phyloP scores from a whole-genome alignment of 2,329 filamentous ascomycete genomes.

The Aspergillus tamarii region DNA sequence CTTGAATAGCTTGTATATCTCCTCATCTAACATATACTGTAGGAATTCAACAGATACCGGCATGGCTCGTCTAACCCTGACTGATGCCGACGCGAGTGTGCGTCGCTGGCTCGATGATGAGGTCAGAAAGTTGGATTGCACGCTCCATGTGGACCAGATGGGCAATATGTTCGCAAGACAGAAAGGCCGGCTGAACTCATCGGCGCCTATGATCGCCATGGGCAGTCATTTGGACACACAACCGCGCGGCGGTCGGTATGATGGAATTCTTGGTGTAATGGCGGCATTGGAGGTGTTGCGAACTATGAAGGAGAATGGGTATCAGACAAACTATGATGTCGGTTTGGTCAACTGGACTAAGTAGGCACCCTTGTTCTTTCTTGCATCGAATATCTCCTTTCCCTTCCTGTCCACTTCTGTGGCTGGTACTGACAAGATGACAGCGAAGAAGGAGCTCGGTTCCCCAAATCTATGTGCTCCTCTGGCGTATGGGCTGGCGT shows the following conservation, averaged over 20 bases:
- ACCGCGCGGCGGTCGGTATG: slow-evolving; percentile 57
- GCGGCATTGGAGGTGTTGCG: slow-evolving; percentile 71
- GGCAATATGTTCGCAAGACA: slow-evolving; percentile 37
- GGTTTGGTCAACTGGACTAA: slow-evolving; percentile 65
- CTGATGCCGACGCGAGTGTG: slow-evolving; percentile 66
- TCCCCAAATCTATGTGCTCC: slow-evolving; percentile 71
- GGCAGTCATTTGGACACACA: slow-evolving; percentile 38
- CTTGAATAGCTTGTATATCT: neutral
- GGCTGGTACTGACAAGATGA: neutral
- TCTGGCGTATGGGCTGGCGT: slow-evolving; percentile 74
- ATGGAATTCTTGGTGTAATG: slow-evolving; percentile 72
- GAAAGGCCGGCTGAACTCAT: slow-evolving; percentile 20
- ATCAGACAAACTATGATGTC: slow-evolving; percentile 67
- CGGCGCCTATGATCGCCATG: slow-evolving; percentile 51
- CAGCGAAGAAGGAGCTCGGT: slow-evolving; percentile 77
- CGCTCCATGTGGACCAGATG: slow-evolving; percentile 67
- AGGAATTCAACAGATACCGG: slow-evolving; percentile 47
- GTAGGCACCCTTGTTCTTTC: slow-evolving; percentile 43
- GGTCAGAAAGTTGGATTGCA: slow-evolving; percentile 63
- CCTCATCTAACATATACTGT: slow-evolving; percentile 1
- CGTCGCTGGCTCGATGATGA: slow-evolving; percentile 71
- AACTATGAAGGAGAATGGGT: slow-evolving; percentile 66
- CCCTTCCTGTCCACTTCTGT: neutral
- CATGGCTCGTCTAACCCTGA: slow-evolving; percentile 72
- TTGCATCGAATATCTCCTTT: neutral